Conservation (phyloP, 2,329 filamentous ascomycete genomes). For the Cladosporium velox region DNA sequence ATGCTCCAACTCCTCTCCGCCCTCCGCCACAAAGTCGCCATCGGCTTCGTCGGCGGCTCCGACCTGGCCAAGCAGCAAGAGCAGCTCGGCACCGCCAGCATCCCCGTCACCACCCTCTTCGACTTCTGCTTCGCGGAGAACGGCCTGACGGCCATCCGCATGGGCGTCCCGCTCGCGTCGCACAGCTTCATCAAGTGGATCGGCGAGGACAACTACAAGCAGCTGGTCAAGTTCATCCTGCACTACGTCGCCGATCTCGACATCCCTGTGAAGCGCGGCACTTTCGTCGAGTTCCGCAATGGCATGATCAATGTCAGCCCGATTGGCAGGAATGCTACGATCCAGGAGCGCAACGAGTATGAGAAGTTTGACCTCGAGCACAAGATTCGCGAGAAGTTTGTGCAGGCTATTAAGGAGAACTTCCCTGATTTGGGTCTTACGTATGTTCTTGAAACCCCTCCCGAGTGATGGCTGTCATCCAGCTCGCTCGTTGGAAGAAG, state of each 20-base stretch:
- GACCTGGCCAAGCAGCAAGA: constrained; percentile 94
- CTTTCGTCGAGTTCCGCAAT: constrained; percentile 85
- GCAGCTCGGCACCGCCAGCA: constrained; percentile 73
- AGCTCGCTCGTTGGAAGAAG: not conserved
- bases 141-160: constrained; percentile 85
- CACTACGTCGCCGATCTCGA: constrained; percentile 84
- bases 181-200: constrained; percentile 91
- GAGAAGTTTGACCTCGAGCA: constrained; percentile 77
- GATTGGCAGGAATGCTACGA: constrained; percentile 81
- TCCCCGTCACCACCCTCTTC: constrained; percentile 80
- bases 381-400: constrained; percentile 74
- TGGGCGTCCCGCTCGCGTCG: constrained; percentile 72
- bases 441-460: constrained; percentile 52
- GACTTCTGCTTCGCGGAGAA: constrained; percentile 99
- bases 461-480: not conserved
- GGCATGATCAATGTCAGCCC: constrained; percentile 88
- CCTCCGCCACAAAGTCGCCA: constrained; percentile 83
- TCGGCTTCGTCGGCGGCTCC: constrained; percentile 90
- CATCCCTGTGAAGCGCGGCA: constrained; percentile 79
- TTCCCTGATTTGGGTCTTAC: constrained; percentile 85
- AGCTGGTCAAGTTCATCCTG: constrained; percentile 72
- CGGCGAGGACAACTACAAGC: constrained; percentile 82
- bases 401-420: constrained; percentile 72
- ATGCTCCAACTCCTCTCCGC: constrained; percentile 78
- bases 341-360: constrained; percentile 78